A percentile compares a stretch with the other conserved stretches of the same genome.
phyloP scores from a whole-genome alignment of 257 asterid species.

The Solanum chmielewskii region DNA sequence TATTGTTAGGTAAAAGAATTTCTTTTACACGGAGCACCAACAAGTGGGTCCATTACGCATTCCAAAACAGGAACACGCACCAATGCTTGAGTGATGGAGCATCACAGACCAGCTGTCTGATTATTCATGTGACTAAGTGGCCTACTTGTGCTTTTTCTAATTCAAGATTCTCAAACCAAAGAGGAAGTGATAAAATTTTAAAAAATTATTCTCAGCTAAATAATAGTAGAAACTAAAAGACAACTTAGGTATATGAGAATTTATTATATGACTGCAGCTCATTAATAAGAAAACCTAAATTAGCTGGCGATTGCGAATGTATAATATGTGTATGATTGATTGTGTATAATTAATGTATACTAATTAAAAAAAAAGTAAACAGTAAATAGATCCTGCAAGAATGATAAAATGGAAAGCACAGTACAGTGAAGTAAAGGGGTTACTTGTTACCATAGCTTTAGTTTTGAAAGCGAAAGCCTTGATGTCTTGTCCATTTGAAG shows the following conservation, averaged over 20 bases:
- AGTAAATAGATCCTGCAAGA: neutral
- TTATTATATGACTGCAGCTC: neutral
- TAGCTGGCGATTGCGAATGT: neutral
- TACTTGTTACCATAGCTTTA: constrained; percentile 50
- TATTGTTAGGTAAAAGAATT: neutral
- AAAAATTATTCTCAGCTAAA: neutral
- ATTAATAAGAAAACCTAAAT: neutral
- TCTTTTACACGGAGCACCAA: neutral
- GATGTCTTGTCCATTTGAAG: constrained; percentile 56
- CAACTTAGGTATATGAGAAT: neutral
- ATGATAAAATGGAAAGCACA: neutral
- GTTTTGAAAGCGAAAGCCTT: constrained; percentile 69
- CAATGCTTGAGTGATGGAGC: neutral
- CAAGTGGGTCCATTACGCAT: neutral
- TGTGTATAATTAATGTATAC: neutral
- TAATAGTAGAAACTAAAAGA: neutral
- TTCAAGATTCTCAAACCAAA: neutral
- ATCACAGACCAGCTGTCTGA: neutral
- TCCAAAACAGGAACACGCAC: neutral
- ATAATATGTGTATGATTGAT: neutral
- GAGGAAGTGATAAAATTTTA: neutral
- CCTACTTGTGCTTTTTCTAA: neutral
- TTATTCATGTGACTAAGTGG: neutral
- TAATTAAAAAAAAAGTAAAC: neutral
- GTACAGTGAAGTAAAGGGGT: neutral